Conservation (phyloP, 208 protist genomes). For the Trypanosoma cruzi region DNA sequence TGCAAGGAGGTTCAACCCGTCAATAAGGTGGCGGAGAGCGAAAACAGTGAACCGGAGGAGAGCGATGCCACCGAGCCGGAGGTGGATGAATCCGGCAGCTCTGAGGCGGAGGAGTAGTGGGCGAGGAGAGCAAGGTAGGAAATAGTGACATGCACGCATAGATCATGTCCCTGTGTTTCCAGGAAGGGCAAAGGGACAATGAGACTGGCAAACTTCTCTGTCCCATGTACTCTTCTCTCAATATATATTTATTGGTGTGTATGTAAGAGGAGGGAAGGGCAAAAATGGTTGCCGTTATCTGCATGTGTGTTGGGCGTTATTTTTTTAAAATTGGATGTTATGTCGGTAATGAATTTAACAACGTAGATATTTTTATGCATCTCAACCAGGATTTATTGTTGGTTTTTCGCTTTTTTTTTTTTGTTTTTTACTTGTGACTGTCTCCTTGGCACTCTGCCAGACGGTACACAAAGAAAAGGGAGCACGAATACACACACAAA, state of each 20-base stretch:
- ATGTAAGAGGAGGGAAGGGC: not conserved
- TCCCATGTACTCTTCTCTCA: not conserved
- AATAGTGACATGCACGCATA: not conserved
- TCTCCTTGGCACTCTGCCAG: not conserved
- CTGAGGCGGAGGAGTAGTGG: constrained; percentile 18
- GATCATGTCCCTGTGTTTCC: not conserved
- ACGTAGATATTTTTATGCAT: not conserved
- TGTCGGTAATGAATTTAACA: not conserved
- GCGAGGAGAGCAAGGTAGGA: not conserved
- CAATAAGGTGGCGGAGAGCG: constrained; percentile 30
- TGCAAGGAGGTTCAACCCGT: constrained; percentile 76
- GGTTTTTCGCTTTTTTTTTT: not conserved
- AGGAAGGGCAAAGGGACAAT: not conserved
- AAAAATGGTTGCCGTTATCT: not conserved
- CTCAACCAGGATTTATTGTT: not conserved
- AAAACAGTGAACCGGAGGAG: constrained; percentile 5
- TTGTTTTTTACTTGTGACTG: not conserved
- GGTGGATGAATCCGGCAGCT: constrained; percentile 9
- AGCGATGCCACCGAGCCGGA: too few relatives aligned
- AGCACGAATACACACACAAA: too few relatives aligned
- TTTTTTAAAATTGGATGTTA: not conserved
- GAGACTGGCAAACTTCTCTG: not conserved
- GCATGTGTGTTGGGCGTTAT: not conserved
- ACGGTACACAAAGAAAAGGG: too few relatives aligned
- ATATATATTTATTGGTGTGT: not conserved